phyloP scores from a whole-genome alignment of 148 eudicot genomes.

The Pharnaceum exiguum region DNA sequence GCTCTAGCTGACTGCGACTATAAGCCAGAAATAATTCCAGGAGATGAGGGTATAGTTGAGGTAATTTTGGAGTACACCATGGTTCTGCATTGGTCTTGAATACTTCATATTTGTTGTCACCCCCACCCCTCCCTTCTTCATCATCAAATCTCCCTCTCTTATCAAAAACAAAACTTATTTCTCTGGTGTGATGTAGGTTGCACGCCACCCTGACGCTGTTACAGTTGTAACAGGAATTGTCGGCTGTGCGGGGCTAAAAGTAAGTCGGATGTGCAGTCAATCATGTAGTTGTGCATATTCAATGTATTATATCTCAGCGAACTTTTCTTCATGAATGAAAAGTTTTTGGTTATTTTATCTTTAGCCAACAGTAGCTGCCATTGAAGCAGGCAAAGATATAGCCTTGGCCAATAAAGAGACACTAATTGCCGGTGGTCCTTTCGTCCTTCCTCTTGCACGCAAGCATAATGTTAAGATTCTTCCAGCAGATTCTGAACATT shows the following conservation, averaged over 20 bases:
- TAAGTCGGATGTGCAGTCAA: slow-evolving; percentile 17
- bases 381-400: slow-evolving; percentile 94
- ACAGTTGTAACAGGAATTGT: slow-evolving; percentile 97
- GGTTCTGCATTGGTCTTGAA: neutral
- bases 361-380: slow-evolving; percentile 62
- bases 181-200: slow-evolving; percentile 52
- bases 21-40: slow-evolving; percentile 95
- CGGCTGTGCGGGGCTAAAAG: slow-evolving; percentile 98
- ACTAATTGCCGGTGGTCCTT: slow-evolving; percentile 97
- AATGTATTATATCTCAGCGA: neutral
- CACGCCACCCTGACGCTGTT: slow-evolving; percentile 93
- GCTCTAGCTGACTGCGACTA: slow-evolving; percentile 78
- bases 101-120: neutral
- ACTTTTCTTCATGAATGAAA: no score
- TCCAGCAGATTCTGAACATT: slow-evolving; percentile 99
- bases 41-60: slow-evolving; percentile 91
- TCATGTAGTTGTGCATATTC: no score
- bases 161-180: no score
- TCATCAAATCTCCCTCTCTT: no score
- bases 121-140: no score
- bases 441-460: slow-evolving; percentile 95
- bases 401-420: slow-evolving; percentile 99
- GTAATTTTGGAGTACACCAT: slow-evolving; percentile 26
- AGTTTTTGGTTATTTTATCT: neutral
- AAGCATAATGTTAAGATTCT: slow-evolving; percentile 99